Evolutionary conservation across 371 early-diverging fungal genomes (phyloP), one percentile per base, ranked within the genome.

Genomic region (Mycotypha africana): DNA sequence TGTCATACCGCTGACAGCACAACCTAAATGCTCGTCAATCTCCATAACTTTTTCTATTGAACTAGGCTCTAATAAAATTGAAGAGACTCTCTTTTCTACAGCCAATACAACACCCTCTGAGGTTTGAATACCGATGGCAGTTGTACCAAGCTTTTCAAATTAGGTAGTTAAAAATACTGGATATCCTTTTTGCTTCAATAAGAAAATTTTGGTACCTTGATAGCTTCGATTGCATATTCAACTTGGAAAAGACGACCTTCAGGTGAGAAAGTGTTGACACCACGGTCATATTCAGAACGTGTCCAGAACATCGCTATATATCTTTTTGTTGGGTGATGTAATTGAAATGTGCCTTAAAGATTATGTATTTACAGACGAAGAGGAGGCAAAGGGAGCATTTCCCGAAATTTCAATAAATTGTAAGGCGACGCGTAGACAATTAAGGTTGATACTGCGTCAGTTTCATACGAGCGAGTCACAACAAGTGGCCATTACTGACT

Each of bases 181-280:
- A n/a, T n/a, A 20, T 7, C 7, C 7, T 33, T 38, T 32, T 31
- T 2, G n/a, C 2, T 14, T 35, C n/a, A 35, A 35, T n/a, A n/a
- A n/a, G n/a, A n/a, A n/a, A n/a, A n/a, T 25, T 17, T 41, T n/a
- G 10, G 7, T 70, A 92, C 95, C 85, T 98, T 97, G 78, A 98
- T 97, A 47, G 98, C 97, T 65, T 98, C 98, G 56, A 97, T 91
- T 47, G 98, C 98, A 65, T 98, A 98, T 76, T 98, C 98, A 47
- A 98, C 98, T 67, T 98, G 98, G 84, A 97, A 97, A 45, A 97
- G 80, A 55, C 98, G 92, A 44, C 98, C 98, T 72, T 98, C 98
- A 42, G 98, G 98, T 30, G 94, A 94, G 73, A 98, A 98, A 35
- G 98, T 98, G 73, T 96, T 97, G 53, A 97, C 98, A 42, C 98